phyloP scores from a whole-genome alignment of 495 filamentous ascomycete species.

The Penicillium diatomitis region DNA sequence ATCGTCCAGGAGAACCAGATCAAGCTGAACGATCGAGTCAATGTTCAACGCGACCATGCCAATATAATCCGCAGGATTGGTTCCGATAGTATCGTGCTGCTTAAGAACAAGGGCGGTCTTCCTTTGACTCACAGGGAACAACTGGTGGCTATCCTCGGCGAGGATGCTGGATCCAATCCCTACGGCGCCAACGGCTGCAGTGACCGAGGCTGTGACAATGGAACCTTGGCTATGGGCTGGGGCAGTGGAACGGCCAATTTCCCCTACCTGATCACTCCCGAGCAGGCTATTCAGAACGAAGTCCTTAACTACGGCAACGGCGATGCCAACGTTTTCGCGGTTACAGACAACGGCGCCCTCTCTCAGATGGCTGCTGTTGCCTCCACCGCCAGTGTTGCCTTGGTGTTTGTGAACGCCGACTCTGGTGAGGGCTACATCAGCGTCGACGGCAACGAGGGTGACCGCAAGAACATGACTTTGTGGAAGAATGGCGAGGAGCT shows the following conservation, averaged over 20 bases:
- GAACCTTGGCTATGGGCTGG: slow-evolving; percentile 92
- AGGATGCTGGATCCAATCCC: slow-evolving; percentile 71
- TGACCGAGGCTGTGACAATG: slow-evolving; percentile 76
- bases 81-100: slow-evolving; percentile 68
- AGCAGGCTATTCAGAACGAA: slow-evolving; percentile 73
- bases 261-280: slow-evolving; percentile 83
- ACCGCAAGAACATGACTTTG: slow-evolving; percentile 87
- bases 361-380: slow-evolving; percentile 52
- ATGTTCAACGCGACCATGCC: slow-evolving; percentile 72
- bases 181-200: slow-evolving; percentile 77
- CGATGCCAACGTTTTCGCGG: slow-evolving; percentile 49
- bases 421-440: slow-evolving; percentile 80
- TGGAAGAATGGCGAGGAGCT: slow-evolving; percentile 76
- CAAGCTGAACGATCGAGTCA: slow-evolving; percentile 74
- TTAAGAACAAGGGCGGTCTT: slow-evolving; percentile 76
- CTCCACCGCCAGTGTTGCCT: slow-evolving; percentile 55
- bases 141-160: slow-evolving; percentile 73
- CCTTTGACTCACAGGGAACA: slow-evolving; percentile 68
- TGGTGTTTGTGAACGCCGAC: slow-evolving; percentile 87
- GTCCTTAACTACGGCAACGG: slow-evolving; percentile 43
- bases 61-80: slow-evolving; percentile 64
- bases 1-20: slow-evolving; percentile 49
- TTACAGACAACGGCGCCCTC: slow-evolving; percentile 67
- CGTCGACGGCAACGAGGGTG: slow-evolving; percentile 77
- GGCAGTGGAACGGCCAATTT: slow-evolving; percentile 84